These are phyloP conservation scores for Scheffersomyces segobiensis DNA, from an alignment of 1,139 yeast species.

Conservation along the genomic window DNA sequence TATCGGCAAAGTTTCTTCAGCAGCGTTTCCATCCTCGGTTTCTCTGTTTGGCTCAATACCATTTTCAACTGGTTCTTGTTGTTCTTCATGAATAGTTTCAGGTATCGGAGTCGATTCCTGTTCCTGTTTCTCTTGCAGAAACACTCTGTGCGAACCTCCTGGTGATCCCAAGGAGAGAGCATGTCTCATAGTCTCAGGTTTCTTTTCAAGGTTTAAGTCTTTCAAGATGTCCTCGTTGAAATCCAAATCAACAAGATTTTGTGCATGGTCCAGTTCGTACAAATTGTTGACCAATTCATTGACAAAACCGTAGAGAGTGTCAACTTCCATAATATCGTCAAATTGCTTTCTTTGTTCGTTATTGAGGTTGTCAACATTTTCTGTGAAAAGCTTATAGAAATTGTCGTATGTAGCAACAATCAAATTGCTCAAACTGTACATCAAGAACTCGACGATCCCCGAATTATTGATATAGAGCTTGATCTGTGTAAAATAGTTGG, in stretches of 20 bases:
- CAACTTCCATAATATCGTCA: constrained; percentile 56
- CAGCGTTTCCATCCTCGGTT: background rate
- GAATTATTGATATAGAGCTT: constrained; percentile 44
- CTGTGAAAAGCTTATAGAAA: constrained; percentile 23
- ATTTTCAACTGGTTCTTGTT: background rate
- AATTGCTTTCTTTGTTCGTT: constrained; percentile 21
- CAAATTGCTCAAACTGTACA: constrained; percentile 32
- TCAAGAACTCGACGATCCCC: constrained; percentile 31
- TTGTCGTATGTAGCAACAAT: constrained; percentile 34
- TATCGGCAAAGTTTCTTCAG: background rate
- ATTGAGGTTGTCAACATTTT: constrained; percentile 14
- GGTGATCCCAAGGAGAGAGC: background rate
- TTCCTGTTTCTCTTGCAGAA: background rate
- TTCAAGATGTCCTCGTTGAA: constrained; percentile 27
- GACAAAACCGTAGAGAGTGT: constrained; percentile 51
- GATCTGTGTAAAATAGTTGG: constrained; percentile 55
- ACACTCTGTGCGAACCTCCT: background rate
- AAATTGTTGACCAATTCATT: constrained; percentile 23
- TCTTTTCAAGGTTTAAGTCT: constrained; percentile 10
- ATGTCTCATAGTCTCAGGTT: background rate
- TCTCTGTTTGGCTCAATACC: background rate
- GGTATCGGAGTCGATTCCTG: background rate
- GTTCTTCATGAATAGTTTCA: background rate
- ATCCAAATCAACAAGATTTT: constrained; percentile 4
- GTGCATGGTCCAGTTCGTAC: constrained; percentile 16